phyloP scores from a whole-genome alignment of 1,139 yeast genomes.

The Scheffersomyces cryptocercus region DNA sequence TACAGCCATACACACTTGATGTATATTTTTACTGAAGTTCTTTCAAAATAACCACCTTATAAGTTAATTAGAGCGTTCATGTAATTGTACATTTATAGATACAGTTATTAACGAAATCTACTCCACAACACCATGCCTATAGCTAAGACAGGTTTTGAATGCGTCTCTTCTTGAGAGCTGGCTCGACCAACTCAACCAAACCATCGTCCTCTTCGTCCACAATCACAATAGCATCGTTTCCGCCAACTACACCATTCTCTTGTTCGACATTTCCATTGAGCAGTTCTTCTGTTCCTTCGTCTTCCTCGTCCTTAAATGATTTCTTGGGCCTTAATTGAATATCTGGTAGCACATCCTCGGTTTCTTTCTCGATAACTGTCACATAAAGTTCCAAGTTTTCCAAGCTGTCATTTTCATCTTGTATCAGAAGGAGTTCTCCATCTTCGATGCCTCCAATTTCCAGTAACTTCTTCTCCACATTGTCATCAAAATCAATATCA shows the following conservation, averaged over 20 bases:
- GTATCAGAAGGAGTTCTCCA: conserved; percentile 65
- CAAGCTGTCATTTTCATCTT: conserved; percentile 73
- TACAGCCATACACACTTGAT: too few species aligned
- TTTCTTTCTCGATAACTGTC: conserved; percentile 20
- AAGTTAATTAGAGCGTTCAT: too few species aligned
- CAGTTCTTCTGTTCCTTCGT: conserved; percentile 8
- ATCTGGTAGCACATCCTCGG: conserved; percentile 21
- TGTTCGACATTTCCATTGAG: conserved; percentile 1
- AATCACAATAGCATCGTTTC: conserved; percentile 6
- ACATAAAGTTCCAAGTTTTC: conserved; percentile 73
- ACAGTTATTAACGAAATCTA: too few species aligned
- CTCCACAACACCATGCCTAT: too few species aligned
- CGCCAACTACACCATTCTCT: conserved; percentile 3
- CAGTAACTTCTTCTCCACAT: conserved; percentile 47
- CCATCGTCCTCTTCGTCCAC: conserved; percentile 14
- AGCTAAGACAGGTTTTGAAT: not conserved
- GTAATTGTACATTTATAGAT: too few species aligned
- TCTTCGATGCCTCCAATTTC: conserved; percentile 54
- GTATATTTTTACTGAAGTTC: too few species aligned
- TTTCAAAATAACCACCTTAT: too few species aligned
- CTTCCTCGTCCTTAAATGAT: conserved; percentile 7
- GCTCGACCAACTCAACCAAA: conserved; percentile 11
- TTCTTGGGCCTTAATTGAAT: conserved; percentile 21
- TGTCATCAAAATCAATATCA: conserved; percentile 89
- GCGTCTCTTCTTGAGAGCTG: conserved; percentile 12